Percentiles rank a stretch among this genome's conserved stretches.
These are phyloP conservation scores for California macrophylla DNA, from an alignment of 441 rosid species.

Conservation along the genomic window DNA sequence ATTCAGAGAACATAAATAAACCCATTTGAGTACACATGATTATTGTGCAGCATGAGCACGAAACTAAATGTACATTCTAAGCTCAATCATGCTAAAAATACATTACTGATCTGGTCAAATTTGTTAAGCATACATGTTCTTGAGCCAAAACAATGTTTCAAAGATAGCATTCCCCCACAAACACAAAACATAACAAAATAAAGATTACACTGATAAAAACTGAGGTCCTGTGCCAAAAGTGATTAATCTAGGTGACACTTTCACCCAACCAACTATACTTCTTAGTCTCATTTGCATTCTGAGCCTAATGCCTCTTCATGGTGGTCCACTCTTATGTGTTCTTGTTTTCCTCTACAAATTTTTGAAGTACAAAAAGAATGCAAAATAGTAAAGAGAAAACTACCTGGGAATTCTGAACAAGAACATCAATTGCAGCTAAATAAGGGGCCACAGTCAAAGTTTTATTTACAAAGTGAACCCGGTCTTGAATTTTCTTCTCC, in stretches of 20 bases:
- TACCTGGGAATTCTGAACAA: constrained; percentile 27
- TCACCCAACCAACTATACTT: background rate
- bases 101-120: no score
- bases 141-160: no score
- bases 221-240: no score
- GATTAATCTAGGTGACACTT: no score
- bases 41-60: background rate
- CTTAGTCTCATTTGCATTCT: background rate
- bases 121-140: no score
- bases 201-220: no score
- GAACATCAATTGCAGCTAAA: constrained; percentile 24
- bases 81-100: no score
- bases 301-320: no score
- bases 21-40: background rate
- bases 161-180: no score
- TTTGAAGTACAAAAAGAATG: background rate
- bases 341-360: background rate
- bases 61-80: background rate
- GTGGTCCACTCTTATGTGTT: background rate
- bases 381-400: background rate
- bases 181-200: background rate
- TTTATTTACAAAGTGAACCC: constrained; percentile 22
- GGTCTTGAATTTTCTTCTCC: constrained; percentile 18
- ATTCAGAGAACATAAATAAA: background rate
- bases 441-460: constrained; percentile 22